Conservation (phyloP, 805 yeast species). For the Zygotorulaspora danielsina region DNA sequence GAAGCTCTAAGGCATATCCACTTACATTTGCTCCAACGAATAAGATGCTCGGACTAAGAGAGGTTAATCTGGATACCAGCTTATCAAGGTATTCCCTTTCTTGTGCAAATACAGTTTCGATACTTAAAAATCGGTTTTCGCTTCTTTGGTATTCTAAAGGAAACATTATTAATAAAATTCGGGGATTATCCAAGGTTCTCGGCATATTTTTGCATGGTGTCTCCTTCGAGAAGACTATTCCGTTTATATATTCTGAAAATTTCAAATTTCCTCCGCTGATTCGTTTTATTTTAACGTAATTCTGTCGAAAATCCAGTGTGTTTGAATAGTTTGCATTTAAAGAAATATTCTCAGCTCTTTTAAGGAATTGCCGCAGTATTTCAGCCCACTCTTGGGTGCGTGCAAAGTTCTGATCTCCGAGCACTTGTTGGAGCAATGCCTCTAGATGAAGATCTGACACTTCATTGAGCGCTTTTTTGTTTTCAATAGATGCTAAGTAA, state of each 20-base stretch:
- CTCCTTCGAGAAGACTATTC: slow-evolving; percentile 78
- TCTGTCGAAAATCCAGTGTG: slow-evolving; percentile 75
- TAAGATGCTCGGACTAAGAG: slow-evolving; percentile 73
- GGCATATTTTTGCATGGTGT: slow-evolving; percentile 81
- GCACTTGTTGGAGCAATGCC: slow-evolving; percentile 53
- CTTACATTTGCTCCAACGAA: slow-evolving; percentile 76
- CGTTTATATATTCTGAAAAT: slow-evolving; percentile 63
- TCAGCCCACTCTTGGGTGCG: slow-evolving; percentile 55
- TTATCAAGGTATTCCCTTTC: slow-evolving; percentile 81
- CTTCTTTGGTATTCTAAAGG: slow-evolving; percentile 80
- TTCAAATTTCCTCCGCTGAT: slow-evolving; percentile 68
- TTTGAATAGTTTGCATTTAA: slow-evolving; percentile 61
- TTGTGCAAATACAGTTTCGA: slow-evolving; percentile 80
- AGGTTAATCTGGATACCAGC: slow-evolving; percentile 69
- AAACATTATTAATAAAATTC: slow-evolving; percentile 77
- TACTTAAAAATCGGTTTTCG: slow-evolving; percentile 74
- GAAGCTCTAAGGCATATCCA: slow-evolving; percentile 69
- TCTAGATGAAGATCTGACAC: slow-evolving; percentile 43
- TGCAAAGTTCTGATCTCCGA: slow-evolving; percentile 53
- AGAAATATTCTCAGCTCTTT: slow-evolving; percentile 54
- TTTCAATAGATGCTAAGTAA: slow-evolving; percentile 13
- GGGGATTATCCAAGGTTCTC: slow-evolving; percentile 55
- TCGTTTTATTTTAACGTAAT: slow-evolving; percentile 77
- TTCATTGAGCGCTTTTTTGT: slow-evolving; percentile 34
- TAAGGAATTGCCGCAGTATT: slow-evolving; percentile 48